phyloP scores from a whole-genome alignment of 1,284 basidiomycete genomes.

The Puccinia hordei region DNA sequence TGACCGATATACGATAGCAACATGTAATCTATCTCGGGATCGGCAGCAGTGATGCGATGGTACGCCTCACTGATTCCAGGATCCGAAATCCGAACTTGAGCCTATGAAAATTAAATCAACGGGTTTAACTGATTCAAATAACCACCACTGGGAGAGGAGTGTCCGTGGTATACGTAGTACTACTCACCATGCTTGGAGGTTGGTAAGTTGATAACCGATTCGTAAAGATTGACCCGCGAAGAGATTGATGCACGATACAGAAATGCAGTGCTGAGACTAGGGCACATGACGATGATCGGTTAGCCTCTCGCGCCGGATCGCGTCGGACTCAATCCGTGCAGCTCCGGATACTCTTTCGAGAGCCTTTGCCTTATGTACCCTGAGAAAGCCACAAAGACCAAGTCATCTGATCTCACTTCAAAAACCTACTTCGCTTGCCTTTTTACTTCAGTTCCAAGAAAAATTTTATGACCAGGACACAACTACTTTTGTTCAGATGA shows the following conservation, averaged over 20 bases:
- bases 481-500: too few relatives aligned
- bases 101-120: constrained; percentile 10
- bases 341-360: neutral
- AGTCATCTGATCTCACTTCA: too few relatives aligned
- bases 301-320: neutral
- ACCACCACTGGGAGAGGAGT: neutral
- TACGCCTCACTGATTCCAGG: constrained; percentile 69
- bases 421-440: too few relatives aligned
- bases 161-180: neutral
- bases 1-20: constrained; percentile 83
- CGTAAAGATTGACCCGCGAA: neutral
- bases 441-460: too few relatives aligned
- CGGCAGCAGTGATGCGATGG: constrained; percentile 73
- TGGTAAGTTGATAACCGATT: neutral
- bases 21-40: constrained; percentile 76
- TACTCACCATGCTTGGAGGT: constrained; percentile 3
- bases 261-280: too few relatives aligned
- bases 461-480: too few relatives aligned
- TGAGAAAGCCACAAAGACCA: too few relatives aligned
- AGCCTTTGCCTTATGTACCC: neutral
- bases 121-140: neutral
- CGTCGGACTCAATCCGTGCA: neutral
- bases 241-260: too few relatives aligned
- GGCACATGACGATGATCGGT: too few relatives aligned
- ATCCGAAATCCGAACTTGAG: constrained; percentile 49